Evolutionary conservation across 257 asterid species (phyloP).

Genomic region (Scutellaria galericulata): DNA sequence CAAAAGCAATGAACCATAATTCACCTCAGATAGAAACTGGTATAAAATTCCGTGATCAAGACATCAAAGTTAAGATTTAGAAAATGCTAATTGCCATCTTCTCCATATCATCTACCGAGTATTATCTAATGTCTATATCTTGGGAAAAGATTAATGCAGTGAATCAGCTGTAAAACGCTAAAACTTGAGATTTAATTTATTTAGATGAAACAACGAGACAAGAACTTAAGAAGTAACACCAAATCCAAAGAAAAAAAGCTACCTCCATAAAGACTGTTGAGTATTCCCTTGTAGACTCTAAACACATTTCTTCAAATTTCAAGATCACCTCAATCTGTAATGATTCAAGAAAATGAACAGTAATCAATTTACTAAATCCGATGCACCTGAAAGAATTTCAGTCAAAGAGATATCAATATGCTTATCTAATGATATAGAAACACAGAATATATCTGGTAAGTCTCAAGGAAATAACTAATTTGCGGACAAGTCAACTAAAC

Average conservation of each 20-base stretch:
- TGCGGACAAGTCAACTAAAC: background rate
- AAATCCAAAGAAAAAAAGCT: slow-evolving; percentile 28
- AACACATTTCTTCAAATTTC: slow-evolving; percentile 94
- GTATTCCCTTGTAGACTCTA: slow-evolving; percentile 72
- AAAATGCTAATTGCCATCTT: background rate
- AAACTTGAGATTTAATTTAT: slow-evolving; percentile 8
- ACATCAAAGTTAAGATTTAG: slow-evolving; percentile 2
- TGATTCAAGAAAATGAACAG: slow-evolving; percentile 32
- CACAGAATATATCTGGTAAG: slow-evolving; percentile 6
- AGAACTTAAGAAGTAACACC: background rate
- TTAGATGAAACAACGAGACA: background rate
- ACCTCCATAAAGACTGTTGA: slow-evolving; percentile 68
- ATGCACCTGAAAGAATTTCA: background rate
- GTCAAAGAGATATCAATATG: slow-evolving; percentile 28
- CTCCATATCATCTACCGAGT: background rate
- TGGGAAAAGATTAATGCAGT: background rate
- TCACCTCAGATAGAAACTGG: background rate
- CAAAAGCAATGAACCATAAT: background rate
- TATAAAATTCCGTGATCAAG: background rate
- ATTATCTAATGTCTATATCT: background rate
- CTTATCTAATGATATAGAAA: background rate
- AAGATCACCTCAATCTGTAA: slow-evolving; percentile 90
- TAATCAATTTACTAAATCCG: slow-evolving; percentile 2
- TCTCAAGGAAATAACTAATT: background rate
- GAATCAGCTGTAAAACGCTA: background rate